phyloP scores from a whole-genome alignment of 768 basidiomycete species.

The Gloeophyllum trabeum region DNA sequence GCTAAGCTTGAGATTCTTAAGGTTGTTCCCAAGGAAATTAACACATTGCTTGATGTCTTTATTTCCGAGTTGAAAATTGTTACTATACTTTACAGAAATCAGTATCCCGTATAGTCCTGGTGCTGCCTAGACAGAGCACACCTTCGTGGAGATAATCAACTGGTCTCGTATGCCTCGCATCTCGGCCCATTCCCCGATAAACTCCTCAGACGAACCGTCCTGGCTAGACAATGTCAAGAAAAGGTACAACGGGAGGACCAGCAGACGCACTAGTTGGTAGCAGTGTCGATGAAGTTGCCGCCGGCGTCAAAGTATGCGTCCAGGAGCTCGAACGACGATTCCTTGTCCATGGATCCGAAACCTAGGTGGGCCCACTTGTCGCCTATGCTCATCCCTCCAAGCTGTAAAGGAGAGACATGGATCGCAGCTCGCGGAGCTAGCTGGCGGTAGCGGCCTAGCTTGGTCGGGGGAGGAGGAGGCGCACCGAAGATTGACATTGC shows the following conservation, averaged over 20 bases:
- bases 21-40: not conserved
- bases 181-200: conserved; percentile 30
- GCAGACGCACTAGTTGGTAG: conserved; percentile 19
- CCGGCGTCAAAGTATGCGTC: conserved; percentile 24
- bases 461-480: conserved; percentile 12
- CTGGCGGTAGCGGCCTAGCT: conserved; percentile 18
- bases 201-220: conserved; percentile 18
- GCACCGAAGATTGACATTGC: conserved; percentile 1
- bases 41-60: not conserved
- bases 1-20: not conserved
- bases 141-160: conserved; percentile 20
- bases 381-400: conserved; percentile 27
- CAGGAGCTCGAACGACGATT: conserved; percentile 24
- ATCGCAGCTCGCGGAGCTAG: conserved; percentile 22
- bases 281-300: conserved; percentile 23
- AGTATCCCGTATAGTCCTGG: not conserved
- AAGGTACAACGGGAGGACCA: too few species aligned
- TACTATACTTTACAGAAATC: not conserved
- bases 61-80: not conserved
- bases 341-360: conserved; percentile 23
- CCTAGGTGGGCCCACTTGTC: conserved; percentile 21
- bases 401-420: conserved; percentile 24
- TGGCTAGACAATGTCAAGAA: conserved; percentile 12
- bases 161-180: conserved; percentile 22
- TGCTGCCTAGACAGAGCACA: not conserved